Conservation (phyloP, 345 rosid species). For the Corchorus olitorius region DNA sequence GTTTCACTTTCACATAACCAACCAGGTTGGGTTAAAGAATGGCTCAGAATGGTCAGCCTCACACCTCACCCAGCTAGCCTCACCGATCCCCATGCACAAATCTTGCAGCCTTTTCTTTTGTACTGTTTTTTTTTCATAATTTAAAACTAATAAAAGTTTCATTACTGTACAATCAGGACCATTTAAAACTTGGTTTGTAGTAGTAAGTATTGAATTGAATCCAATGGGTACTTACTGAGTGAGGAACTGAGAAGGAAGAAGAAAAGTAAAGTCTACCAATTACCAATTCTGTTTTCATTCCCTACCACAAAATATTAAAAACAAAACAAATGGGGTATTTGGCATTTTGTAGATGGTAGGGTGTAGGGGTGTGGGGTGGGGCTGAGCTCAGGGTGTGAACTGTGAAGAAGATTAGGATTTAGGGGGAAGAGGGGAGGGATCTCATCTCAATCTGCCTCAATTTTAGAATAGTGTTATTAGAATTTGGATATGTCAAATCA, state of each 20-base stretch:
- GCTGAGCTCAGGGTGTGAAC: not conserved
- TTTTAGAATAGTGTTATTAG: not conserved
- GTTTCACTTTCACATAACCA: not conserved
- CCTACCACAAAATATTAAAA: too few species aligned
- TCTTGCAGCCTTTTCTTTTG: slow-evolving; percentile 2
- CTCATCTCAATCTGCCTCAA: slow-evolving; percentile 13
- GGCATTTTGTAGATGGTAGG: too few species aligned
- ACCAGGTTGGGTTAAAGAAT: too few species aligned
- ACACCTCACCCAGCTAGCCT: not conserved
- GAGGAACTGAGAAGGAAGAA: not conserved
- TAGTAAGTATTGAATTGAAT: not conserved
- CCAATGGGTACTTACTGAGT: too few species aligned
- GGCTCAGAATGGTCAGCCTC: too few species aligned
- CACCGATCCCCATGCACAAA: slow-evolving; percentile 15
- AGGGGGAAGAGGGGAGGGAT: not conserved
- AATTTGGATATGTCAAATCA: slow-evolving; percentile 16
- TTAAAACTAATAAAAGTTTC: not conserved
- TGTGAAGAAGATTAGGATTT: not conserved
- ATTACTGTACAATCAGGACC: slow-evolving; percentile 1
- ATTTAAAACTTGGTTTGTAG: not conserved
- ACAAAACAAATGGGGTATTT: too few species aligned
- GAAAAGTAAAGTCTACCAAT: not conserved
- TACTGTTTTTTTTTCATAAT: not conserved
- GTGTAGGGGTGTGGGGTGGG: not conserved
- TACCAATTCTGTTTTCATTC: too few species aligned